Evolutionary conservation across 305 asterid genomes (phyloP), one percentile per base, ranked within the genome.

Genomic region (Plantago coronopus): DNA sequence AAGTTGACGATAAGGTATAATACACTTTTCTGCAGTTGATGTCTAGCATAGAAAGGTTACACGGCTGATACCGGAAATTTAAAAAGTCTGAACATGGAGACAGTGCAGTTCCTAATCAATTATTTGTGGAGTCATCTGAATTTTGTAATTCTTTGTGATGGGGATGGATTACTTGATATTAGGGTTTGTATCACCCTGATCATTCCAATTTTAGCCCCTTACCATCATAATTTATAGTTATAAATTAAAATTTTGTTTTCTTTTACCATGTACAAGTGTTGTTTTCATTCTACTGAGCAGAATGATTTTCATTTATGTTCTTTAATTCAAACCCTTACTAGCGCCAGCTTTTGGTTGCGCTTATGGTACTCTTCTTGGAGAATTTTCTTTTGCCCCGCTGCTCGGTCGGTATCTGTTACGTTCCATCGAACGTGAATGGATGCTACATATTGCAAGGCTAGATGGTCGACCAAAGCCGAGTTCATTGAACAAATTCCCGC

Each of bases 1-100:
- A 84, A 64, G 70, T 61, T 20, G 97, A 86, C 69, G 94, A 86
- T 15, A 84, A 82, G 73, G 96, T 86, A 56, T 84, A 74, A 72
- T 55, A 62, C 23, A 7, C 49, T 51, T 70, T 61, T 68, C 59
- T 42, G 59, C 69, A 61, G 40, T 61, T 45, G 74, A 69, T 54
- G 66, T 71, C 59, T 69, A 75, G 69, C 67, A 70, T 75, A 72
- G 70, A 19, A 56, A 71, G 71, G 73, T 53, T 53, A 53, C 58
- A 73, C 46, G 27, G 81, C 73, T 50, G 71, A 74, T 72, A 65
- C 69, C 27, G 62, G 66, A 68, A 75, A 74, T 73, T 76, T 68
- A 43, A 31, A 62, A 63, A 48, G 56, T 51, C 71, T 58, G 67
- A 71, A 78, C 65, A 48, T 57, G 27, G 62, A 79, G 77, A 76